Percentiles rank a stretch among this genome's conserved stretches.
Evolutionary conservation across 306 rosid species (phyloP).

Genomic region (Cucumis hystrix): DNA sequence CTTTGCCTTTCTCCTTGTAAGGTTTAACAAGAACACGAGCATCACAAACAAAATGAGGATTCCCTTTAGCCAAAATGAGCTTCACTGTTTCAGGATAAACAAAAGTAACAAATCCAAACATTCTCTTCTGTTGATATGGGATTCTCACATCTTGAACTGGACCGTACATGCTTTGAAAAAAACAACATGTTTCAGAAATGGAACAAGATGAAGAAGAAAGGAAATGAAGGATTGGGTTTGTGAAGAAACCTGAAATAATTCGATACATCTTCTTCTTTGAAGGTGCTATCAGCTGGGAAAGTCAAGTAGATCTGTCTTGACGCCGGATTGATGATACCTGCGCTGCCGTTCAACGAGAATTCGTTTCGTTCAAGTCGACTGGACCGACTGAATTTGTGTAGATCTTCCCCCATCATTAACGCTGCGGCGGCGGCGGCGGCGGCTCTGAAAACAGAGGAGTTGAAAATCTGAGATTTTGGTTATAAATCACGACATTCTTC

Average conservation of each 20-base stretch:
- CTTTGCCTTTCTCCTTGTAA: conserved; percentile 98
- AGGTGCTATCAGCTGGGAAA: conserved; percentile 94
- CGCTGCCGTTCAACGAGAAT: conserved; percentile 29
- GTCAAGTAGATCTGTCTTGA: conserved; percentile 97
- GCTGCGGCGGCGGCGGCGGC: conserved; percentile 46
- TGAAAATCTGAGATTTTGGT: background rate
- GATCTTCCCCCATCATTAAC: conserved; percentile 74
- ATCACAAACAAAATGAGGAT: conserved; percentile 97
- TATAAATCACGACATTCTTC: background rate
- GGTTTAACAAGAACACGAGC: conserved; percentile 97
- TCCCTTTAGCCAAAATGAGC: conserved; percentile 82
- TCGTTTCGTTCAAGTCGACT: conserved; percentile 54
- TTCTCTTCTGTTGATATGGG: conserved; percentile 94
- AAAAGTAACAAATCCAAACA: conserved; percentile 96
- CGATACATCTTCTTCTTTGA: conserved; percentile 94
- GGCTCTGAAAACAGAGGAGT: background rate
- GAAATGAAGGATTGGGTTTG: background rate
- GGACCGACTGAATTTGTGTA: conserved; percentile 59
- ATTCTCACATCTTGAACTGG: conserved; percentile 99
- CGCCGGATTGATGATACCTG: conserved; percentile 69
- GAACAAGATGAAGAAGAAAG: no score
- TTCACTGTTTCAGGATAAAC: conserved; percentile 88
- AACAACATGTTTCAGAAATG: background rate
- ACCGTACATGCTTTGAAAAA: conserved; percentile 56
- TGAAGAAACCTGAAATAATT: conserved; percentile 68